Base-by-base conservation (phyloP, 2,329 filamentous ascomycete genomes). In the Calonectria pseudoturangicola region DNA sequence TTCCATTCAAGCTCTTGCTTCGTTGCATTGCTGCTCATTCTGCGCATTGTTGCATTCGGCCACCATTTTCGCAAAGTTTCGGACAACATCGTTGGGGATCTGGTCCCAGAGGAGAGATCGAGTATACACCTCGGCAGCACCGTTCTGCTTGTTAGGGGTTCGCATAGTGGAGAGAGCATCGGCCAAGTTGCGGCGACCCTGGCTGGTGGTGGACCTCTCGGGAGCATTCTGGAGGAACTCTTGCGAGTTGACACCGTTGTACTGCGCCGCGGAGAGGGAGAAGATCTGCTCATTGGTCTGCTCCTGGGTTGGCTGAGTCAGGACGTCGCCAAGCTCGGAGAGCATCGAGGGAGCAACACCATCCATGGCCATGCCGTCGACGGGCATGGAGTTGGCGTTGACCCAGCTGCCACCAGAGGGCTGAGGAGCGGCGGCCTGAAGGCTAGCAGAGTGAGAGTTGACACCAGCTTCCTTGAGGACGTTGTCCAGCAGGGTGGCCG, bases 21-120 rank as follows among this genome's bases (percentile, higher is more conserved):
- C 84, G 80, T 85, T 83, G 83, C 84, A 83, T 83, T 84, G 83
- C 79, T 85, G 84, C 78, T 85, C 84, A 75, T 83, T 82, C 79
- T 85, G 83, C 71, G 84, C 83, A 77, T 85, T 87, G 84, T 89
- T 93, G 85, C 90, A 93, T 81, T 97, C 94, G 76, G 93, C 92
- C 79, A 98, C 94, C 90, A 98, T 95, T 85, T 95, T 94, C 80
- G 94, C 94, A 87, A 98, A 98, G 83, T 96, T 95, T 79, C 93
- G 92, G 67, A 99, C 95, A 62, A 98, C 95, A 76, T 98, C 95
- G 79, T 92, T 90, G 16, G 97, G 96, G 79, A 98, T 96, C 84
- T 96, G 94, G 81, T 98, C 95, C 95, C 95, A 98, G 71, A 98
- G 92, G 74, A 98, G 89, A 74, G 95, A 98, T 71, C 96, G 91